Percentiles rank a stretch among this genome's conserved stretches.
phyloP scores from a whole-genome alignment of 1,139 yeast genomes.

The Yamadazyma membranifaciens region DNA sequence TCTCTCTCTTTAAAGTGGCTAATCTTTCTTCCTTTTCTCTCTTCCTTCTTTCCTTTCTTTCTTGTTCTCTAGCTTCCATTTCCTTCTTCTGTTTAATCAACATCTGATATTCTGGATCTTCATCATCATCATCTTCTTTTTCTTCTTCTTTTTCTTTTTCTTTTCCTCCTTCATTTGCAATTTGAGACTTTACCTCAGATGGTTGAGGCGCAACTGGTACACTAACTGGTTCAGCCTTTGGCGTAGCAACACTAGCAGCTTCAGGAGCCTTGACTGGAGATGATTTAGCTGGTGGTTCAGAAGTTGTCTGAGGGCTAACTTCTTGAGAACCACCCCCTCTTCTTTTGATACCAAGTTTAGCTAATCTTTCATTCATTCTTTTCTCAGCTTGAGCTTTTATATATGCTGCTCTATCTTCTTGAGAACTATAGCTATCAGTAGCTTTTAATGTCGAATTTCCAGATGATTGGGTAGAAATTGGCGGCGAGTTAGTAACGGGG shows the following conservation, averaged over 20 bases:
- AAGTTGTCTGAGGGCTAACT: conserved; percentile 1
- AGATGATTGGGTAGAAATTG: conserved; percentile 14
- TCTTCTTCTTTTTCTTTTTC: conserved; percentile 51
- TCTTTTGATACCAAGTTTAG: conserved; percentile 74
- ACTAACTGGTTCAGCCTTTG: conserved; percentile 4
- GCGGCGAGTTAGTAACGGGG: conserved; percentile 9
- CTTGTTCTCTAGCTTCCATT: conserved; percentile 47
- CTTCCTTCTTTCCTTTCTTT: conserved; percentile 47
- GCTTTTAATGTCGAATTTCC: conserved; percentile 11
- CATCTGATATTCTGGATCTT: conserved; percentile 47
- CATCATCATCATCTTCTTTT: conserved; percentile 36
- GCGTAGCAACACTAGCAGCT: background rate
- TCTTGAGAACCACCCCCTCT: conserved; percentile 17
- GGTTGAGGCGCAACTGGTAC: background rate
- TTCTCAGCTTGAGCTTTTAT: conserved; percentile 90
- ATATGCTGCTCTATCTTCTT: conserved; percentile 75
- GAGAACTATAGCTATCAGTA: conserved; percentile 27
- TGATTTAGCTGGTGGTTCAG: conserved; percentile 4
- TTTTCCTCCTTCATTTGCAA: conserved; percentile 32
- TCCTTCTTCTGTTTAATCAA: conserved; percentile 48
- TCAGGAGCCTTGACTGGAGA: conserved; percentile 2
- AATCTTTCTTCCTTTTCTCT: conserved; percentile 58
- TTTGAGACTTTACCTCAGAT: background rate
- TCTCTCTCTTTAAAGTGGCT: conserved; percentile 60
- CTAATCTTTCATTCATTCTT: conserved; percentile 85